Conservation (phyloP, 345 rosid species). For the Rhodamnia argentea region DNA sequence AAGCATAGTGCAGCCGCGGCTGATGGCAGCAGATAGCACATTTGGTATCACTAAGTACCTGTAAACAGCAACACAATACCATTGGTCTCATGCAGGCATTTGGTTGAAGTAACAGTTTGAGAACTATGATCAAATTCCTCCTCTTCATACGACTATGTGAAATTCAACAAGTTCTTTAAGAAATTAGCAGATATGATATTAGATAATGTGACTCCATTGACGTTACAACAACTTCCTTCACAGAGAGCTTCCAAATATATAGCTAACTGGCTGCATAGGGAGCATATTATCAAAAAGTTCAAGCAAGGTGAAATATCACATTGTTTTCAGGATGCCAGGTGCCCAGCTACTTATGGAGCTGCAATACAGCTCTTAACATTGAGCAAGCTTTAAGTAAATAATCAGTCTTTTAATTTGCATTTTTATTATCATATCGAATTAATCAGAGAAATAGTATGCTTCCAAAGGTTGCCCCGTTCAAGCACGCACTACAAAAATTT, state of each 20-base stretch:
- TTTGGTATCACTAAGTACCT: conserved; percentile 83
- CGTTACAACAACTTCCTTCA: not conserved
- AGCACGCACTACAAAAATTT: not conserved
- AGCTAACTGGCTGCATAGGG: not conserved
- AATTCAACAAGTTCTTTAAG: not conserved
- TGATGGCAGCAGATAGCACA: conserved; percentile 90
- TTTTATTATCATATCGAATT: not conserved
- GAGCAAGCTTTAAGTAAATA: not conserved
- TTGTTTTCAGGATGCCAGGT: not conserved
- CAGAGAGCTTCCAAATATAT: not conserved
- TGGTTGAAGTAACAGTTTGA: not conserved
- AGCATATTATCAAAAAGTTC: not conserved
- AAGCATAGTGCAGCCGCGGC: conserved; percentile 86
- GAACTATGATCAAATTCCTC: not conserved
- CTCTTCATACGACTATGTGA: not conserved
- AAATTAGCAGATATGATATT: not conserved
- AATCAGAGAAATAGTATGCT: not conserved
- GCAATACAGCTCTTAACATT: not conserved
- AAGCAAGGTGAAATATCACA: not conserved
- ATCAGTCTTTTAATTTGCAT: not conserved
- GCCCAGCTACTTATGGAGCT: not conserved
- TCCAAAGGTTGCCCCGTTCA: not conserved
- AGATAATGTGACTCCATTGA: not conserved
- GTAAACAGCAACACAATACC: conserved; percentile 3
- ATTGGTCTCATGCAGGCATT: not conserved